Evolutionary conservation across 2,329 filamentous ascomycete genomes (phyloP).

Genomic region (Botryosphaeria agaves): DNA sequence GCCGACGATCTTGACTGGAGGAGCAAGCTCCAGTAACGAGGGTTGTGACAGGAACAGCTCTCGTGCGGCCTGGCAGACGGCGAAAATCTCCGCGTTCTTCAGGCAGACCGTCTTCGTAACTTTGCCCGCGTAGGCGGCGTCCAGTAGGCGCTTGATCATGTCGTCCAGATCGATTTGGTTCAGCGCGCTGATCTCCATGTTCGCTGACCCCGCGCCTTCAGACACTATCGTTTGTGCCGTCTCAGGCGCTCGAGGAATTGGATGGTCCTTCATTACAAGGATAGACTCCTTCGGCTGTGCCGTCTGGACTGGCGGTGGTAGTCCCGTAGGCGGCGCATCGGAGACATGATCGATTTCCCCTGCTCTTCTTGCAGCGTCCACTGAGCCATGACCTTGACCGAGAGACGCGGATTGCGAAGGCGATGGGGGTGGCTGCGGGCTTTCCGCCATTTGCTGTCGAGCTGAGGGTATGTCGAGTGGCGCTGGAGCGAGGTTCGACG

Average conservation of each 20-base stretch:
- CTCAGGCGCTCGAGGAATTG: conserved; percentile 43
- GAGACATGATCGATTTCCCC: conserved; percentile 93
- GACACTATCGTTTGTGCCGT: conserved; percentile 25
- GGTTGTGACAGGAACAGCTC: conserved; percentile 87
- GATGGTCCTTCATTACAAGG: conserved; percentile 61
- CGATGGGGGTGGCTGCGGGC: conserved; percentile 50
- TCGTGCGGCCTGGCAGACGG: conserved; percentile 76
- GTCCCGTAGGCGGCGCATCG: conserved; percentile 63
- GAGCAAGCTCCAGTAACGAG: conserved; percentile 76
- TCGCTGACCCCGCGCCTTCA: conserved; percentile 33
- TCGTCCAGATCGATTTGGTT: conserved; percentile 92
- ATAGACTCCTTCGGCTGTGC: conserved; percentile 78
- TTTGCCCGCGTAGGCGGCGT: conserved; percentile 90
- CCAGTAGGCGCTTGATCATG: conserved; percentile 85
- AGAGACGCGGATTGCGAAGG: conserved; percentile 65
- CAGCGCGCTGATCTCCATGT: conserved; percentile 74
- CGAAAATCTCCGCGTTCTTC: conserved; percentile 93
- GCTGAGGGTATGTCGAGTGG: conserved; percentile 19
- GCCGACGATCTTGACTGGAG: conserved; percentile 94
- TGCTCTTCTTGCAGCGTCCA: conserved; percentile 63
- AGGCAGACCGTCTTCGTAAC: conserved; percentile 94
- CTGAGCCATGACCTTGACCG: conserved; percentile 56
- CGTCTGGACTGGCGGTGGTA: conserved; percentile 34
- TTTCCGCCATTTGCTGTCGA: conserved; percentile 10
- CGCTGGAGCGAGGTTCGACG: too few species aligned